These are phyloP conservation scores for Alternaria sp. DNA, from an alignment of 2,329 filamentous ascomycete species.

Conservation along the genomic window DNA sequence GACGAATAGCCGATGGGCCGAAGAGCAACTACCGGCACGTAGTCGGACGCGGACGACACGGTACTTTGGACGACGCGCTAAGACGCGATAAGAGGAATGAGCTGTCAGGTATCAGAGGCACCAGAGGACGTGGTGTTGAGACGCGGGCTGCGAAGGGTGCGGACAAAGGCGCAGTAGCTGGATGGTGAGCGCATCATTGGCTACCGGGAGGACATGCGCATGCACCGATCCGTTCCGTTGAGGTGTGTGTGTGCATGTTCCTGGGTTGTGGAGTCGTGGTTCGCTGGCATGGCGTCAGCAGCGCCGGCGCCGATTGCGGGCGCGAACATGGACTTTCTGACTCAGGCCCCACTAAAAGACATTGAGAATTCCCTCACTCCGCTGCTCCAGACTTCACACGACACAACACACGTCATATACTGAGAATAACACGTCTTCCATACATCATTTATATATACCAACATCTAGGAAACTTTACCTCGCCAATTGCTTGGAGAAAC, in stretches of 20 bases:
- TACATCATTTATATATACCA: neutral
- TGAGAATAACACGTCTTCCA: neutral
- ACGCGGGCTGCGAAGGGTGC: neutral
- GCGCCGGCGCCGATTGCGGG: conserved; percentile 10
- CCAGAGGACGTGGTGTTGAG: neutral
- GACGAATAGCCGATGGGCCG: neutral
- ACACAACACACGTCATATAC: conserved; percentile 5
- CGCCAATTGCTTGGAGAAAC: neutral
- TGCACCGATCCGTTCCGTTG: conserved; percentile 2
- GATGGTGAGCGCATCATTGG: neutral
- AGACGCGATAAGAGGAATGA: neutral
- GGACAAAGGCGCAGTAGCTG: neutral
- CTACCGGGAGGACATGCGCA: neutral
- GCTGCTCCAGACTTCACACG: conserved; percentile 12
- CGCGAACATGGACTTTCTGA: conserved; percentile 15
- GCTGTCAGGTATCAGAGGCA: conserved; percentile 4
- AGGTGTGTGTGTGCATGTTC: neutral
- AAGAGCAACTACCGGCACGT: neutral
- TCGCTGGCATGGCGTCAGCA: conserved; percentile 6
- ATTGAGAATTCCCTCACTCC: conserved; percentile 13
- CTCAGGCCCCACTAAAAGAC: conserved; percentile 19
- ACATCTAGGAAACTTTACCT: neutral
- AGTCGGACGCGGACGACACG: neutral
- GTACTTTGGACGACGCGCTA: neutral
- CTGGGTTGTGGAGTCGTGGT: neutral